Base-by-base conservation (phyloP, 495 filamentous ascomycete species). In the Staphylotrichum longicolle region DNA sequence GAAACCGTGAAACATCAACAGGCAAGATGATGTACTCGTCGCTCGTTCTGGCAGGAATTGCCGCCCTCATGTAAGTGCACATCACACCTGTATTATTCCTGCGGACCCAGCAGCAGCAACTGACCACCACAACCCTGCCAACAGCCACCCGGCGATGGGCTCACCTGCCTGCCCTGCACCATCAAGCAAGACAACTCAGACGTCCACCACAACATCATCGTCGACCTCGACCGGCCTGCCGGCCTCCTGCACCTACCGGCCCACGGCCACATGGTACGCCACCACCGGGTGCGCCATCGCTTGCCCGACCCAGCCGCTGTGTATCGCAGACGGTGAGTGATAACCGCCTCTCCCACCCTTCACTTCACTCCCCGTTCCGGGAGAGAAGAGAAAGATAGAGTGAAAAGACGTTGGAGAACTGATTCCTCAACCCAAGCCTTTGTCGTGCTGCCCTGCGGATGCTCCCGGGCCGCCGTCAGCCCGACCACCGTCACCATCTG, bases 381-480 rank as follows among this genome's bases (percentile, higher is more conserved):
- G 20, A 27, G 20, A 27, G 20, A 27, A 27, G 20, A 27, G 20
- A 27, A 27, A 27, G 20, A 27, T 27, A 0, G 20, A 27, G 20
- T 27, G 20, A 27, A 27, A 27, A 27, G 20, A 27, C 20, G 20
- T 27, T 27, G 20, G 20, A 27, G 1, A 27, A 27, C 20, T 27
- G 20, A 27, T 27, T 27, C 20, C 20, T 27, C 20, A 27, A 27
- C 1, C 20, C 20, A 27, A 66, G 65, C 14, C 33, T 54, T 20
- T 45, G 47, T 67, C 20, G 57, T 55, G 2, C 37, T 65, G 15
- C 64, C 68, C 3, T 68, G 68, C 61, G 66, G 68, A n/a, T 70
- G 68, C 45, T 35, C 44, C n/a, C 35, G 56, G 3, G 60, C 55
- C 1, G 58, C 53, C 7, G 57, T 66, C n/a, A 54, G 40, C n/a